phyloP scores from a whole-genome alignment of 106 monocot species.

The Gastrodia elata region DNA sequence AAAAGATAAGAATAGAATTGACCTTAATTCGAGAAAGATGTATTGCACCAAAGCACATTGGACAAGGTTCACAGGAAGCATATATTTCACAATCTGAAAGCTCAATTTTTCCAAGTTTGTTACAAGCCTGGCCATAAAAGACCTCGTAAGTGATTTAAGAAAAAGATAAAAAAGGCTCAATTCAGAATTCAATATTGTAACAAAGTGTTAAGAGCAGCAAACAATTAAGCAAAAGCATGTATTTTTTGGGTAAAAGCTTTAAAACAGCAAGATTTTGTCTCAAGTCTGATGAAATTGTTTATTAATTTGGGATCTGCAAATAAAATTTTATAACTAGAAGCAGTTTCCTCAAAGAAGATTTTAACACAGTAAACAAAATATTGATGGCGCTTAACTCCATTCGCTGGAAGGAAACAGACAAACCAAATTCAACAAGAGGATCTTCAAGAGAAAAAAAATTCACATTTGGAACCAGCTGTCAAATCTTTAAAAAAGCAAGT shows the following conservation, averaged over 20 bases:
- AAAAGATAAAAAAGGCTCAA: not conserved
- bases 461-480: too few relatives aligned
- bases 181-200: not conserved
- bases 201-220: not conserved
- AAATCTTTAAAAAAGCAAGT: too few relatives aligned
- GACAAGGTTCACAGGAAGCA: slow-evolving; percentile 86
- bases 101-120: slow-evolving; percentile 72
- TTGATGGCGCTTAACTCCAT: too few relatives aligned
- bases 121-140: slow-evolving; percentile 54
- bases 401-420: too few relatives aligned
- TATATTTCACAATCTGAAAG: slow-evolving; percentile 88
- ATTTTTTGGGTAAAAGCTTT: not conserved
- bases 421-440: too few relatives aligned
- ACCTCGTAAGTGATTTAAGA: not conserved
- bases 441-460: too few relatives aligned
- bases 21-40: slow-evolving; percentile 85
- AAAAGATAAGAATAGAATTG: not conserved
- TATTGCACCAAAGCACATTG: slow-evolving; percentile 91
- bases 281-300: not conserved
- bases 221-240: not conserved
- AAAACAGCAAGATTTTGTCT: not conserved
- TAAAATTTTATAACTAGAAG: too few relatives aligned
- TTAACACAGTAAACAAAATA: not conserved
- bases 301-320: not conserved
- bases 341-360: not conserved